Conservation (phyloP, 257 asterid species). For the Voacanga thouarsii region DNA sequence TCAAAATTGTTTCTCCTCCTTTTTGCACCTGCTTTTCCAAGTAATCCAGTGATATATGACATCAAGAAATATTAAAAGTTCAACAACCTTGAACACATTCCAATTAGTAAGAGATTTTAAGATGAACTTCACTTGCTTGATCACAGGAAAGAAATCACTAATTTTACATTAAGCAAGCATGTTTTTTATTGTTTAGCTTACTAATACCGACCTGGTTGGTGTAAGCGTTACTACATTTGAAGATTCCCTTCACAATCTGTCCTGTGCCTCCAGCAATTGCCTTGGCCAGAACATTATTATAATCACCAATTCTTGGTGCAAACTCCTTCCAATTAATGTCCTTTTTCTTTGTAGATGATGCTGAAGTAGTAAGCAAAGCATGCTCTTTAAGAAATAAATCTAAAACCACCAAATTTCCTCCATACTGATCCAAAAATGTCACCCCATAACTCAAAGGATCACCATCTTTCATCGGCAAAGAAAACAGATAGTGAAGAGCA, state of each 20-base stretch:
- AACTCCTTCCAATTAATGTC: slow-evolving; percentile 67
- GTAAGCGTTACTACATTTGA: slow-evolving; percentile 70
- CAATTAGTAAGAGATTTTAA: background rate
- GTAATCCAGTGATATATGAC: too few species aligned
- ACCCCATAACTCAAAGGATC: slow-evolving; percentile 75
- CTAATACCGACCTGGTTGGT: slow-evolving; percentile 48
- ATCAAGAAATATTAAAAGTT: background rate
- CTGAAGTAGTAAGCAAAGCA: slow-evolving; percentile 39
- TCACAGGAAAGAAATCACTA: background rate
- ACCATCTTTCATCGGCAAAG: slow-evolving; percentile 61
- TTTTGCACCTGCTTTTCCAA: slow-evolving; percentile 54
- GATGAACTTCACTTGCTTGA: background rate
- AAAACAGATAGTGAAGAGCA: slow-evolving; percentile 53
- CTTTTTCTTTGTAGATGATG: slow-evolving; percentile 19
- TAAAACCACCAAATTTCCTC: slow-evolving; percentile 35
- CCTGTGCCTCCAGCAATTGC: slow-evolving; percentile 90
- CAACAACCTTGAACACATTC: background rate
- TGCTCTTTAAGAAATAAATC: slow-evolving; percentile 59
- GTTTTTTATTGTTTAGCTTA: background rate
- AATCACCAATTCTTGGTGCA: slow-evolving; percentile 67
- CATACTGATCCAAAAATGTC: slow-evolving; percentile 35
- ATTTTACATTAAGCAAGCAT: background rate
- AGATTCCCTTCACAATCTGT: slow-evolving; percentile 69
- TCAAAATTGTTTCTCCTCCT: slow-evolving; percentile 64
- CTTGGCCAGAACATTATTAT: slow-evolving; percentile 61